phyloP scores from a whole-genome alignment of 2,329 filamentous ascomycete species.

The Colletotrichum musicola region DNA sequence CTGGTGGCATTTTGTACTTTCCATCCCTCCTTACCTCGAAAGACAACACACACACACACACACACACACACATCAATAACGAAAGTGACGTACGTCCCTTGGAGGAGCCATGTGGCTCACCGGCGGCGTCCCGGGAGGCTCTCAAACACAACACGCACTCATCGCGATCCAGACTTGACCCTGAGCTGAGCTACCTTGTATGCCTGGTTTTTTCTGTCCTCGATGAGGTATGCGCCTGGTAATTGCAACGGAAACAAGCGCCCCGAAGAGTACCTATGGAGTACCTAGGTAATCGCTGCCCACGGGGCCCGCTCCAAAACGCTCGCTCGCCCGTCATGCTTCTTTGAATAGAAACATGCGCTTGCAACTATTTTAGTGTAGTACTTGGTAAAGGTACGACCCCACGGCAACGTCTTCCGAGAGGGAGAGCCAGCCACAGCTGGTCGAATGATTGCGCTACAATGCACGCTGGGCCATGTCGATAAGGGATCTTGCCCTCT shows the following conservation, averaged over 20 bases:
- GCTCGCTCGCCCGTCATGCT: constrained; percentile 8
- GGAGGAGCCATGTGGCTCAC: constrained; percentile 24
- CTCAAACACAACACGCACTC: too few species aligned
- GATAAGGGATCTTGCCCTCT: constrained; percentile 9
- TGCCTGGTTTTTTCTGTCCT: constrained; percentile 8
- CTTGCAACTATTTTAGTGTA: too few species aligned
- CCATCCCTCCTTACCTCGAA: neutral
- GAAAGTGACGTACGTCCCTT: constrained; percentile 33
- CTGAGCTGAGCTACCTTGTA: neutral
- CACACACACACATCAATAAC: constrained; percentile 8
- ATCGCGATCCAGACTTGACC: too few species aligned
- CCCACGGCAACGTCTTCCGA: constrained; percentile 12
- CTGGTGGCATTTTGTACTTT: constrained; percentile 36
- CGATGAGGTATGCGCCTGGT: constrained; percentile 8
- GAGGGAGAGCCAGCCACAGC: neutral
- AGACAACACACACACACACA: neutral
- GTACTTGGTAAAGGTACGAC: neutral
- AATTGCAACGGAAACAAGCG: neutral
- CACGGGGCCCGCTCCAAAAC: constrained; percentile 19
- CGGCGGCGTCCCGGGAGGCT: too few species aligned
- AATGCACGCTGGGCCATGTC: neutral
- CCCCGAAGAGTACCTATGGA: too few species aligned
- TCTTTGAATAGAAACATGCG: constrained; percentile 25
- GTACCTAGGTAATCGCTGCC: neutral
- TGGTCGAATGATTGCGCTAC: neutral